Conservation (phyloP, 805 yeast genomes). For the Myxozyma nipponensis region DNA sequence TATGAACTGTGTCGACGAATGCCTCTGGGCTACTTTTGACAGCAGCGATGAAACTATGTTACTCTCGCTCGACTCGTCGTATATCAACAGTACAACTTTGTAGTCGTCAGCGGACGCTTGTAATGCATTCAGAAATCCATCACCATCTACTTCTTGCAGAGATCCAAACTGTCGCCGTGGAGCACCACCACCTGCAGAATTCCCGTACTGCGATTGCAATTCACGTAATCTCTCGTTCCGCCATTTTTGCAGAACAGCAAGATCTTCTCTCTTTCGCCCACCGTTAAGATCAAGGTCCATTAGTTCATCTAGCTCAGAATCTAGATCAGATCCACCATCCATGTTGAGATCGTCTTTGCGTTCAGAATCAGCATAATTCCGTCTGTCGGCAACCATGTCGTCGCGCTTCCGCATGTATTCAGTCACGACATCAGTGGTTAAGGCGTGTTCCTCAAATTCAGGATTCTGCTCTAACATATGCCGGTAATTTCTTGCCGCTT, state of each 20-base stretch:
- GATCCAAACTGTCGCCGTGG: conserved; percentile 1
- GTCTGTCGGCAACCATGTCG: background rate
- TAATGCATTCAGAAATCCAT: conserved; percentile 7
- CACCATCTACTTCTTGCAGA: background rate
- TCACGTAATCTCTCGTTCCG: conserved; percentile 8
- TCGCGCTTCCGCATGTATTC: background rate
- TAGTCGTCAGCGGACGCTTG: background rate
- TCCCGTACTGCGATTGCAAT: background rate
- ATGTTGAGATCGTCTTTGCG: background rate
- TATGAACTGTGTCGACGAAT: conserved; percentile 1
- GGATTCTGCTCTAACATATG: no score
- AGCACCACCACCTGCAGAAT: background rate
- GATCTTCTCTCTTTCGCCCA: conserved; percentile 6
- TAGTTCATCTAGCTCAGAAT: conserved; percentile 8
- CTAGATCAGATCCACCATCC: background rate
- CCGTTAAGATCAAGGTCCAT: conserved; percentile 4
- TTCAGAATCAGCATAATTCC: no score
- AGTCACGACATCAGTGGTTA: background rate
- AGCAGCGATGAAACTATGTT: background rate
- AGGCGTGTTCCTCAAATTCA: background rate
- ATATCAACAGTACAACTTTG: conserved; percentile 6
- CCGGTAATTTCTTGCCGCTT: background rate
- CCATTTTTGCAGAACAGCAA: conserved; percentile 7
- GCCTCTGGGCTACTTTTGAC: conserved; percentile 1
- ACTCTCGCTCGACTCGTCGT: conserved; percentile 9